Evolutionary conservation across 495 filamentous ascomycete species (phyloP), one percentile per base, ranked within the genome.

Genomic region (Margaritispora aquatica): DNA sequence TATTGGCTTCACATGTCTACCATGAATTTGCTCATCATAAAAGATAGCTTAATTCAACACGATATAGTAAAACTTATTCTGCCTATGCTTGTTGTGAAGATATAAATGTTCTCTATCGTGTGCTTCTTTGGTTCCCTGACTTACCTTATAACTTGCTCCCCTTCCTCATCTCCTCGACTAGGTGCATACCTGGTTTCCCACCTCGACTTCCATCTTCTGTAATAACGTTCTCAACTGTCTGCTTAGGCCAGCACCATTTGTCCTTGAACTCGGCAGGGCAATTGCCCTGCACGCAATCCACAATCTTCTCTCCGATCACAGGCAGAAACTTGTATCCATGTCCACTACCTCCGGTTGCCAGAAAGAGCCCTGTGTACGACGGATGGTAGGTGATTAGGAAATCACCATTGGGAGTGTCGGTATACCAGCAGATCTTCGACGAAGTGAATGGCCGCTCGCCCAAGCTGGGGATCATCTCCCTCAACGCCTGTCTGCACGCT

Each of bases 271-370:
- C 81, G 7, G 70, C 68, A 0, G 83, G 82, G 31, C 82, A 75
- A 7, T 70, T 71, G 1, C 81, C 76, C 68, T 81, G 74, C 23
- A 96, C 68, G 26, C 82, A 80, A 64, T 90, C 85, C 13, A 86
- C 85, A 46, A 96, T 78, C 67, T 84, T 84, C 54, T 89, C 87
- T 15, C 92, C 92, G 13, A 96, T 70, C 17, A 96, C 84, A 1
- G 92, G 92, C 70, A 96, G 71, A 70, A 96, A 96, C 69, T 96
- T 96, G 75, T 87, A 96, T 2, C 70, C 92, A 69, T 97, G 92
- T 1, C 92, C 92, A 65, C 85, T 89, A 15, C 88, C 92, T 15
- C 92, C 92, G 0, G 88, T 93, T 1, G 89, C 87, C 15, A 97
- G 66, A 70, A 96, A 92, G 20, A 96, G 73, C 13, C 81, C 80